Conservation (phyloP, 2,329 filamentous ascomycete genomes). For the Chrysoporthe cubensis region DNA sequence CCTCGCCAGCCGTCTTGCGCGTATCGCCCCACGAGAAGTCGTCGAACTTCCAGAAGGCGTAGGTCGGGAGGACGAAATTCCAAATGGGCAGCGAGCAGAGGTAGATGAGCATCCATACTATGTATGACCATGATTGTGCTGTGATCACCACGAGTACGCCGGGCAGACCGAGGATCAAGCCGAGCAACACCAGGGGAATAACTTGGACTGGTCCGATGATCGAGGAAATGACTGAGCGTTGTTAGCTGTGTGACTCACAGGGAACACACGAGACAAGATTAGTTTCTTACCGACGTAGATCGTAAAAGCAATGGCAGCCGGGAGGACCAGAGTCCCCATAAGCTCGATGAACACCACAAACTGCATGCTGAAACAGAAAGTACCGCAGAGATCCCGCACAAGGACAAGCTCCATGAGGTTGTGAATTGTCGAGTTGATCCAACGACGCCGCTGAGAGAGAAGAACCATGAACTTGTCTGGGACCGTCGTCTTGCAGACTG, state of each 20-base stretch:
- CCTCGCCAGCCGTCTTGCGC: constrained; percentile 89
- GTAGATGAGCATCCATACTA: constrained; percentile 97
- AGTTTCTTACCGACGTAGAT: constrained; percentile 83
- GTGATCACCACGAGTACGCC: constrained; percentile 91
- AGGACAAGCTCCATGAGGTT: constrained; percentile 97
- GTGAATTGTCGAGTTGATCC: constrained; percentile 99
- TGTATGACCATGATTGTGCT: constrained; percentile 88
- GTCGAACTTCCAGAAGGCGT: constrained; percentile 99
- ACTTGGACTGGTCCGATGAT: constrained; percentile 81
- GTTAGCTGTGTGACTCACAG: constrained; percentile 16
- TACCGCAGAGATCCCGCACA: constrained; percentile 94
- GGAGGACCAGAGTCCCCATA: constrained; percentile 89
- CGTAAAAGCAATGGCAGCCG: constrained; percentile 95
- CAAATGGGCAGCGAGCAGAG: constrained; percentile 90
- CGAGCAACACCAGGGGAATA: constrained; percentile 88
- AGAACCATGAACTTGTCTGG: constrained; percentile 91
- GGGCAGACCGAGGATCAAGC: constrained; percentile 89
- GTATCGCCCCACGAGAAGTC: constrained; percentile 99
- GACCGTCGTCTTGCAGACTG: constrained; percentile 97
- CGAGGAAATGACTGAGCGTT: constrained; percentile 73
- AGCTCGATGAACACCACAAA: constrained; percentile 97
- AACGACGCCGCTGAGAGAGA: constrained; percentile 90
- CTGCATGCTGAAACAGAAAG: constrained; percentile 99
- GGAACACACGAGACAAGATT: neutral
- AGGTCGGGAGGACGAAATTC: constrained; percentile 94